Conservation (phyloP, 2,329 filamentous ascomycete species). For the Colletotrichum liriopes region DNA sequence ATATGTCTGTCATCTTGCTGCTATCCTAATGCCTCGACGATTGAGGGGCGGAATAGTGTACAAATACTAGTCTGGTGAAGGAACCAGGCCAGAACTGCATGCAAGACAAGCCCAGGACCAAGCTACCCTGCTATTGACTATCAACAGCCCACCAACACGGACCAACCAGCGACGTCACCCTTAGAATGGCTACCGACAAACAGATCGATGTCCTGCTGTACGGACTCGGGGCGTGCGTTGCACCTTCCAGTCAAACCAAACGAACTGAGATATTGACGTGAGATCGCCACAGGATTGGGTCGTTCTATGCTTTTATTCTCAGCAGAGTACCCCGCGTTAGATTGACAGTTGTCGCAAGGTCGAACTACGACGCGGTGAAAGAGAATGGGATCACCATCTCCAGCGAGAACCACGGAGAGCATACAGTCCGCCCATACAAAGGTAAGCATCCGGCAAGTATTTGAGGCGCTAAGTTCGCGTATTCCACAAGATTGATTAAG, state of each 20-base stretch:
- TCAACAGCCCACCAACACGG: not conserved
- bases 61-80: slow-evolving; percentile 24
- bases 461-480: not conserved
- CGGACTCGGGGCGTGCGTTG: slow-evolving; percentile 67
- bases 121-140: not conserved
- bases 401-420: slow-evolving; percentile 70
- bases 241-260: not conserved
- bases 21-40: not conserved
- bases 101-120: not conserved
- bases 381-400: slow-evolving; percentile 66
- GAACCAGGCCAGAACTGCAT: not conserved
- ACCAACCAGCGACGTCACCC: not conserved
- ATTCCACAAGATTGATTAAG: too few species aligned
- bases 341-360: slow-evolving; percentile 74
- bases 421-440: slow-evolving; percentile 63
- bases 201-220: slow-evolving; percentile 61
- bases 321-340: slow-evolving; percentile 59
- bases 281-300: slow-evolving; percentile 64
- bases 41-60: not conserved
- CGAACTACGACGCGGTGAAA: slow-evolving; percentile 71
- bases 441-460: slow-evolving; percentile 47
- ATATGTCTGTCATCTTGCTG: not conserved
- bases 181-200: slow-evolving; percentile 45
- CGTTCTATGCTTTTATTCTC: slow-evolving; percentile 71
- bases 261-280: slow-evolving; percentile 3